Percentiles rank a stretch among this genome's conserved stretches.
phyloP scores from a whole-genome alignment of 257 asterid genomes.

The Forsythia viridissima region DNA sequence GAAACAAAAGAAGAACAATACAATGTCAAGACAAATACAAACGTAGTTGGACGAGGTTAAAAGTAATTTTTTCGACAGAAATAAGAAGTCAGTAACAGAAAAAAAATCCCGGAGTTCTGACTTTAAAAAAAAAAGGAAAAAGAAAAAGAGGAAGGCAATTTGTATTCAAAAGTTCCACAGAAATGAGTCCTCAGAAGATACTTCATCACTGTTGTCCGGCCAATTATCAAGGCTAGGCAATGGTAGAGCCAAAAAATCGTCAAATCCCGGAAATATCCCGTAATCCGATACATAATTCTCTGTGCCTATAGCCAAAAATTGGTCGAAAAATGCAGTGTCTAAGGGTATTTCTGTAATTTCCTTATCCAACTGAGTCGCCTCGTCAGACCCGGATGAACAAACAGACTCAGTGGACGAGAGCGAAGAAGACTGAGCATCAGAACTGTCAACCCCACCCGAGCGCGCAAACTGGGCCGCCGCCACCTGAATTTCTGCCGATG shows the following conservation, averaged over 20 bases:
- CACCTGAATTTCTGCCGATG: slow-evolving; percentile 24
- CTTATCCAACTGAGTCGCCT: slow-evolving; percentile 18
- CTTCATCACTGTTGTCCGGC: background rate
- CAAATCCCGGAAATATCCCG: slow-evolving; percentile 45
- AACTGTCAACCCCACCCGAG: background rate
- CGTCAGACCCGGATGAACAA: slow-evolving; percentile 31
- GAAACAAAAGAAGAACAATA: background rate
- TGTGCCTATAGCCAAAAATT: slow-evolving; percentile 2
- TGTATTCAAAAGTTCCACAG: slow-evolving; percentile 20
- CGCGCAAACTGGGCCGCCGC: slow-evolving; percentile 21
- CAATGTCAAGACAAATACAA: background rate
- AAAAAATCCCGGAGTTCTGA: too few relatives aligned
- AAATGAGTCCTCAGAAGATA: slow-evolving; percentile 8
- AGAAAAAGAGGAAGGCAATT: too few relatives aligned
- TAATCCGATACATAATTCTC: slow-evolving; percentile 23
- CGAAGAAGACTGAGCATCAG: slow-evolving; percentile 13
- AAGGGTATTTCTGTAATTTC: slow-evolving; percentile 36
- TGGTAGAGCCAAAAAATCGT: slow-evolving; percentile 28
- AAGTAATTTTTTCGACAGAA: background rate
- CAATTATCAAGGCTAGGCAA: background rate
- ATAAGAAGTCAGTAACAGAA: too few relatives aligned
- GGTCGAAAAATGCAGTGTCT: slow-evolving; percentile 32
- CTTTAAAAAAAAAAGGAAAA: too few relatives aligned
- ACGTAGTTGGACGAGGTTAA: background rate
- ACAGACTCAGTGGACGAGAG: slow-evolving; percentile 29